A percentile compares a stretch with the other conserved stretches of the same genome.
Evolutionary conservation across 345 rosid species (phyloP).

Genomic region (Citropsis articulata): DNA sequence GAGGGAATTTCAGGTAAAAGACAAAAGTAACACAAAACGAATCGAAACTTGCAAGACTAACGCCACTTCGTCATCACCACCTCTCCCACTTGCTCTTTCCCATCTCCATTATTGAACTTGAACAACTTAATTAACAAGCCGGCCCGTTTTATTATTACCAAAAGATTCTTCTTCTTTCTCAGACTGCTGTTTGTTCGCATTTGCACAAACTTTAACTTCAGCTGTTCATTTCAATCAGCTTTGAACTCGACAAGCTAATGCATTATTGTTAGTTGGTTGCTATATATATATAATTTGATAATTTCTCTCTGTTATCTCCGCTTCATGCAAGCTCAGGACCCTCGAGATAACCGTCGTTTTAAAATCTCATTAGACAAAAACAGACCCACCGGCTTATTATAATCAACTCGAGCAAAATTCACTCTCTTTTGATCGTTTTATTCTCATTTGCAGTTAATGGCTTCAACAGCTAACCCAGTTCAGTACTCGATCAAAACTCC

Average conservation of each 20-base stretch:
- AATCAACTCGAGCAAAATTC: background rate
- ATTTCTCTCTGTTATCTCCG: conserved; percentile 19
- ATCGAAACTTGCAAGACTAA: background rate
- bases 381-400: too few relatives aligned
- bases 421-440: background rate
- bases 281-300: too few relatives aligned
- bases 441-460: conserved; percentile 24
- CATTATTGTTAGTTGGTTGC: too few relatives aligned
- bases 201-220: background rate
- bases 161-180: background rate
- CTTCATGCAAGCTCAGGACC: background rate
- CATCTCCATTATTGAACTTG: conserved; percentile 4
- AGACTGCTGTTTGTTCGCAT: too few relatives aligned
- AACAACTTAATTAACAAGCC: background rate
- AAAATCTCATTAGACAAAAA: too few relatives aligned
- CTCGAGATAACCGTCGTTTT: conserved; percentile 19
- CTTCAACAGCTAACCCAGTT: conserved; percentile 21
- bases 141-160: background rate
- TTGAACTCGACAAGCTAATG: background rate
- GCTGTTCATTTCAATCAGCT: background rate
- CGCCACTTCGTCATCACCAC: background rate
- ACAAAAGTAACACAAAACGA: conserved; percentile 3
- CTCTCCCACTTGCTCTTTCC: too few relatives aligned
- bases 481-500: conserved; percentile 21
- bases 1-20: conserved; percentile 25